phyloP scores from a whole-genome alignment of 305 asterid genomes.

The Nicotiana rustica region DNA sequence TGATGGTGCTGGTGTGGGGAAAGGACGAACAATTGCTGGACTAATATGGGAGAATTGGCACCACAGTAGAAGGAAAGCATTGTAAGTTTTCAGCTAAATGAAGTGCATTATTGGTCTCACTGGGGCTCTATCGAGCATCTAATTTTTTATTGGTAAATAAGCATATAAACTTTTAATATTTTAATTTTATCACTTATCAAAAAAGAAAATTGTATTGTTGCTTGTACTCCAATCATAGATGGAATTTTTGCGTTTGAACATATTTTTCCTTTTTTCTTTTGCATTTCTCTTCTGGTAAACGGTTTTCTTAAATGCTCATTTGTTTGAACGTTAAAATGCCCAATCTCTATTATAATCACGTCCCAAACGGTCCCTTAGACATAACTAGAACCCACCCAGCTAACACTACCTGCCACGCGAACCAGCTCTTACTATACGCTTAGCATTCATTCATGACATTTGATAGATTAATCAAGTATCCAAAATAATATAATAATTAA shows the following conservation, averaged over 20 bases:
- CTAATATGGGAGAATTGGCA: slow-evolving; percentile 99
- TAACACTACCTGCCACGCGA: no score
- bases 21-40: slow-evolving; percentile 98
- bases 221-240: not conserved
- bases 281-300: not conserved
- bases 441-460: no score
- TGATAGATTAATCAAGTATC: no score
- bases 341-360: not conserved
- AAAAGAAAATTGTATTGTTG: not conserved
- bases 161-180: no score
- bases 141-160: no score
- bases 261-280: not conserved
- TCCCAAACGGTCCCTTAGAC: no score
- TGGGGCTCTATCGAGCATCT: not conserved
- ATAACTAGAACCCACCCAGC: no score
- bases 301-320: no score
- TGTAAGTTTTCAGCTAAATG: slow-evolving; percentile 58
- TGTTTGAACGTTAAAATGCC: not conserved
- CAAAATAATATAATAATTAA: no score
- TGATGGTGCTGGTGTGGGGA: slow-evolving; percentile 99
- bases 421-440: no score
- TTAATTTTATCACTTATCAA: no score
- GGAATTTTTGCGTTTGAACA: not conserved
- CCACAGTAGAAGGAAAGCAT: slow-evolving; percentile 81
- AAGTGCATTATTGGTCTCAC: not conserved